A percentile compares a stretch with the other conserved stretches of the same genome.
These are phyloP conservation scores for Polygonum aviculare DNA, from an alignment of 148 eudicot species.

Conservation along the genomic window DNA sequence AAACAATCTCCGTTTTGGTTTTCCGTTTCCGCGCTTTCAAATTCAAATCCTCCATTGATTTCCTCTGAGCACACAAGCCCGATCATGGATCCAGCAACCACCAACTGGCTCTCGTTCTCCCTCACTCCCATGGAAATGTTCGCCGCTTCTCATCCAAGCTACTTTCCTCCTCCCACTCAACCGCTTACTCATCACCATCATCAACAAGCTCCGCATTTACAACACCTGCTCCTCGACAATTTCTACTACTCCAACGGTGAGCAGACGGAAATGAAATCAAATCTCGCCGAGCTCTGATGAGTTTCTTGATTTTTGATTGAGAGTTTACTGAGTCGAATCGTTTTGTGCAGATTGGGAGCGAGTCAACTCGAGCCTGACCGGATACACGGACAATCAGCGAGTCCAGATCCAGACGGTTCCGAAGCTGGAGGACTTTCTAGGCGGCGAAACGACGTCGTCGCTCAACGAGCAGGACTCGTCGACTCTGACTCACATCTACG, in stretches of 20 bases:
- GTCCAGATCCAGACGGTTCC: not conserved
- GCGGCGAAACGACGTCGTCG: conserved; percentile 6
- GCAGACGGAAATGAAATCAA: not conserved
- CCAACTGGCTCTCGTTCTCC: not conserved
- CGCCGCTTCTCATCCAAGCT: not conserved
- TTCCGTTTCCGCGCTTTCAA: not conserved
- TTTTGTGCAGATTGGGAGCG: not conserved
- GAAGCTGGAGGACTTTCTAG: conserved; percentile 4
- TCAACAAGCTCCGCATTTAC: not conserved
- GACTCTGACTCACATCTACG: conserved; percentile 1
- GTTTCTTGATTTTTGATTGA: no score
- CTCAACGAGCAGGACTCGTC: conserved; percentile 2
- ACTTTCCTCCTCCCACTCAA: not conserved
- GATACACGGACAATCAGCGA: not conserved
- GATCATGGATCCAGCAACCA: not conserved
- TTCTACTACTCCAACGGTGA: conserved; percentile 6
- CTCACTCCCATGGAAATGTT: not conserved
- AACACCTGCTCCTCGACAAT: not conserved
- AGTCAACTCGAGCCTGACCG: not conserved
- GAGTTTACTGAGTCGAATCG: not conserved
- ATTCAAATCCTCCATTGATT: no score
- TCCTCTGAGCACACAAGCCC: not conserved
- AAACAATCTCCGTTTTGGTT: not conserved
- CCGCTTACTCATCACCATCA: not conserved
- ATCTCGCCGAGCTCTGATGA: no score